Conservation (phyloP, 768 basidiomycete genomes). For the Phaffia tasmanica region DNA sequence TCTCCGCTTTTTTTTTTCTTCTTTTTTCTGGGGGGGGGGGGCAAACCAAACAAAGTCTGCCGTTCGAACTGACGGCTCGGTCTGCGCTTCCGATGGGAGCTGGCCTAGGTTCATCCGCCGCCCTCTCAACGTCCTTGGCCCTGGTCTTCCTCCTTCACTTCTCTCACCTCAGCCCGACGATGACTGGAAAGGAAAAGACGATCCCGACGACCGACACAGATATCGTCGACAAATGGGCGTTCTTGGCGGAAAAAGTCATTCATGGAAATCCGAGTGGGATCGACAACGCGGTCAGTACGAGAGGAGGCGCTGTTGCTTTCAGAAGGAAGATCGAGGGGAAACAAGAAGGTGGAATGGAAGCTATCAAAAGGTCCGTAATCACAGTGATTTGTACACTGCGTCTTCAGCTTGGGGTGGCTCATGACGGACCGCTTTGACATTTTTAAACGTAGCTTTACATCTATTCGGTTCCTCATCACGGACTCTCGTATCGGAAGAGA, state of each 20-base stretch:
- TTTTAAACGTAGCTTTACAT: constrained; percentile 59
- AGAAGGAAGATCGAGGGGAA: constrained; percentile 60
- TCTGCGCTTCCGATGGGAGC: constrained; percentile 87
- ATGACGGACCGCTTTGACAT: neutral
- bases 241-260: constrained; percentile 85
- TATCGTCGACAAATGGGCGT: constrained; percentile 83
- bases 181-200: constrained; percentile 34
- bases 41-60: constrained; percentile 48
- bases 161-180: constrained; percentile 53
- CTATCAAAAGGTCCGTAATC: constrained; percentile 62
- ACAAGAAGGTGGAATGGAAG: constrained; percentile 67
- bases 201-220: constrained; percentile 57
- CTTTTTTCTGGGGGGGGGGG: neutral
- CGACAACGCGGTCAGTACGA: constrained; percentile 86
- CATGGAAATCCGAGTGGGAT: constrained; percentile 97
- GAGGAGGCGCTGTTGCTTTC: constrained; percentile 85
- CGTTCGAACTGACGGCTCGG: constrained; percentile 68
- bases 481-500: constrained; percentile 88
- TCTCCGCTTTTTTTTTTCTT: neutral
- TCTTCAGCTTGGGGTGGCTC: neutral
- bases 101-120: constrained; percentile 92
- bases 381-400: neutral
- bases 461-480: constrained; percentile 75
- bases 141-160: constrained; percentile 66
- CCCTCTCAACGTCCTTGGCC: constrained; percentile 79